Conservation (phyloP, 371 early-diverging fungal species). For the Mucor irregularis region DNA sequence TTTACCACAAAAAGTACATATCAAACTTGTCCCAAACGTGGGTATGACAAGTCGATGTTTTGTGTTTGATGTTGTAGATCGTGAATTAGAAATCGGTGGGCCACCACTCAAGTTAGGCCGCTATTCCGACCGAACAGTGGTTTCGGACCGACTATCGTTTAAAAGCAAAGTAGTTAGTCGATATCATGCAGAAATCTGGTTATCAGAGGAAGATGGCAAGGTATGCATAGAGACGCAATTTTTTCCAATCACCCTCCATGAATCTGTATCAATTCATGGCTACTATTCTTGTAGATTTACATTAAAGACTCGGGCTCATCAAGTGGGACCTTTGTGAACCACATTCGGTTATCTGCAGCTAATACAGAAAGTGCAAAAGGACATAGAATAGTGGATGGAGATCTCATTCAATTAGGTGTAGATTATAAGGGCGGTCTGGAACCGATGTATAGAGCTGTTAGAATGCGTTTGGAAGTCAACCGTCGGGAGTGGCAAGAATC, state of each 20-base stretch:
- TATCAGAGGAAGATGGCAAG: conserved; percentile 34
- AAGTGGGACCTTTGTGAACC: conserved; percentile 90
- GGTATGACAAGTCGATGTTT: conserved; percentile 64
- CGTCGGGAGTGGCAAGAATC: conserved; percentile 48
- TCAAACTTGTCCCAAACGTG: conserved; percentile 71
- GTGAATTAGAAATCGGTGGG: conserved; percentile 61
- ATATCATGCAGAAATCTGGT: conserved; percentile 81
- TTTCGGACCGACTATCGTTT: conserved; percentile 72
- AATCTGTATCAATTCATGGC: too few species aligned
- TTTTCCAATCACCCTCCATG: too few species aligned
- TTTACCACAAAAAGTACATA: conserved; percentile 33
- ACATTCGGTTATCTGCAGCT: conserved; percentile 77
- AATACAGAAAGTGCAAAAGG: conserved; percentile 69
- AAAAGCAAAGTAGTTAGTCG: conserved; percentile 78
- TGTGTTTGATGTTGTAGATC: conserved; percentile 77
- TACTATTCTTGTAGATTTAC: conserved; percentile 56
- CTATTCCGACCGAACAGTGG: conserved; percentile 68
- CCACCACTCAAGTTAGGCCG: conserved; percentile 70
- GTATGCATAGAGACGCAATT: conserved; percentile 31
- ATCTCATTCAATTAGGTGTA: conserved; percentile 86
- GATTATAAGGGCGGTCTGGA: conserved; percentile 89
- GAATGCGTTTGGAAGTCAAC: conserved; percentile 81
- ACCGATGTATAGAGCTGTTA: conserved; percentile 78
- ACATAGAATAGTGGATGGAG: conserved; percentile 77
- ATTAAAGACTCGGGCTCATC: conserved; percentile 85